Percentiles rank a stretch among this genome's conserved stretches.
Evolutionary conservation across 2,329 filamentous ascomycete species (phyloP).

Genomic region (Fusarium ambrosium): DNA sequence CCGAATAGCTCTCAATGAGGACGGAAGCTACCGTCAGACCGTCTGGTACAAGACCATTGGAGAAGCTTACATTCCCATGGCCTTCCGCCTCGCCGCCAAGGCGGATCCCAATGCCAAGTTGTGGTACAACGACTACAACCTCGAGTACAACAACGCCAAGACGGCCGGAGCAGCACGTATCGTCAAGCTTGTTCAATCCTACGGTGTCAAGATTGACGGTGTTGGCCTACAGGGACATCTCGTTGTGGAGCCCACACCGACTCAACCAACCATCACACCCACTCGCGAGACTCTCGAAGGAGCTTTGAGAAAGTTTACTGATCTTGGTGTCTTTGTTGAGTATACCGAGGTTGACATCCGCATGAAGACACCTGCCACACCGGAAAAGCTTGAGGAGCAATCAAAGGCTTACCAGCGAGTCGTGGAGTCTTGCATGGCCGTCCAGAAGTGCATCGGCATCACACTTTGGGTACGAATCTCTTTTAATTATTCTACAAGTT

Average conservation of each 20-base stretch:
- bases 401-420: slow-evolving; percentile 55
- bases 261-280: slow-evolving; percentile 51
- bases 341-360: slow-evolving; percentile 68
- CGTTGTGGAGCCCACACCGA: slow-evolving; percentile 54
- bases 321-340: slow-evolving; percentile 62
- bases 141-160: slow-evolving; percentile 58
- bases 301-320: slow-evolving; percentile 58
- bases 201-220: slow-evolving; percentile 63
- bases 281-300: slow-evolving; percentile 45
- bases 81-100: slow-evolving; percentile 62
- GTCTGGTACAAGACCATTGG: slow-evolving; percentile 64
- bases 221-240: slow-evolving; percentile 66
- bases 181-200: slow-evolving; percentile 49
- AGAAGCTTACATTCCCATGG: slow-evolving; percentile 63
- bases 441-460: slow-evolving; percentile 46
- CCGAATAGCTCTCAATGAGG: slow-evolving; percentile 58
- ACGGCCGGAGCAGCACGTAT: slow-evolving; percentile 50
- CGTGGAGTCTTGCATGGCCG: slow-evolving; percentile 44
- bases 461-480: slow-evolving; percentile 45
- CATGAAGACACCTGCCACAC: slow-evolving; percentile 55
- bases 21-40: slow-evolving; percentile 59
- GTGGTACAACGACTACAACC: slow-evolving; percentile 68
- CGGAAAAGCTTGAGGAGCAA: slow-evolving; percentile 56
- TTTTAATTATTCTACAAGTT: no score
- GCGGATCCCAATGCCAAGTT: slow-evolving; percentile 63